Percentiles rank a stretch among this genome's conserved stretches.
These are phyloP conservation scores for Mortierella sp. DNA, from an alignment of 371 early-diverging fungal genomes.

Conservation along the genomic window DNA sequence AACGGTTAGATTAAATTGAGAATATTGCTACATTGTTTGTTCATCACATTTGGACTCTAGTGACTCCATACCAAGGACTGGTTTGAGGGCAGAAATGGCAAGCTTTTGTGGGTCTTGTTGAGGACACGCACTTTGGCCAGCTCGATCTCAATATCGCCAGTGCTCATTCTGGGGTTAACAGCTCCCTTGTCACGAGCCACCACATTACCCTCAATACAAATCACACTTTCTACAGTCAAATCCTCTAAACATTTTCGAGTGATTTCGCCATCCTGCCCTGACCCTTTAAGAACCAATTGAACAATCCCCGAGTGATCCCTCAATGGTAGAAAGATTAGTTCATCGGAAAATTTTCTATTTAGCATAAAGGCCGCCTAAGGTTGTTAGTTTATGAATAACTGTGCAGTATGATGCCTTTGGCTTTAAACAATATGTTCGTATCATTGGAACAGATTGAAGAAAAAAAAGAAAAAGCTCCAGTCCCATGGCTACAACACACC, in stretches of 20 bases:
- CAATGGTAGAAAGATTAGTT: slow-evolving; percentile 76
- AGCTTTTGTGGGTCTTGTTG: slow-evolving; percentile 73
- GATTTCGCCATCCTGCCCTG: slow-evolving; percentile 24
- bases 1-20: too few species aligned
- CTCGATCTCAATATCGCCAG: slow-evolving; percentile 82
- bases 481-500: slow-evolving; percentile 49
- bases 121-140: slow-evolving; percentile 72
- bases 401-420: too few species aligned
- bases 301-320: slow-evolving; percentile 76
- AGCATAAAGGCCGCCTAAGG: neutral
- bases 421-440: neutral
- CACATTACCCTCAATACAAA: slow-evolving; percentile 75
- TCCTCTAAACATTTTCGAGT: slow-evolving; percentile 59
- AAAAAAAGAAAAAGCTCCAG: too few species aligned
- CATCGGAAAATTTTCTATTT: slow-evolving; percentile 69
- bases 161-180: slow-evolving; percentile 63
- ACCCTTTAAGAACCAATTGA: slow-evolving; percentile 69
- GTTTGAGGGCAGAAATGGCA: slow-evolving; percentile 82
- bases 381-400: neutral
- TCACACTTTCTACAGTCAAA: slow-evolving; percentile 73
- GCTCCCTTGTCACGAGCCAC: slow-evolving; percentile 65
- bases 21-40: neutral
- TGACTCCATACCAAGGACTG: slow-evolving; percentile 64
- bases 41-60: neutral
- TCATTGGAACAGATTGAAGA: neutral